Conservation (phyloP, 1,139 yeast species). For the Suhomyces wounanorum region DNA sequence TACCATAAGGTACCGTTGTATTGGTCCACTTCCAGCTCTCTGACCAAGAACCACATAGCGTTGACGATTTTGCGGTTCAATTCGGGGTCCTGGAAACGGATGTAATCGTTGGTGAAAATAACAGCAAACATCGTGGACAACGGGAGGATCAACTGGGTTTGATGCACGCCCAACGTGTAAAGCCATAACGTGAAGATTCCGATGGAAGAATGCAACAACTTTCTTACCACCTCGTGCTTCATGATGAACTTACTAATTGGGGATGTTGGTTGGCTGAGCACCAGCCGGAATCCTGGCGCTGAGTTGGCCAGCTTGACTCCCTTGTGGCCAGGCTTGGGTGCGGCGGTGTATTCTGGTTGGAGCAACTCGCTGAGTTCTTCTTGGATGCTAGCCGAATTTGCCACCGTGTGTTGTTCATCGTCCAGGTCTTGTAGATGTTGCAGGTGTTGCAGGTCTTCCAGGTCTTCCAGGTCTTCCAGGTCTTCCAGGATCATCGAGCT, state of each 20-base stretch:
- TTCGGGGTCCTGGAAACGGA: conserved; percentile 61
- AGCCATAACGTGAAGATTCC: conserved; percentile 77
- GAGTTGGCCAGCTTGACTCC: background rate
- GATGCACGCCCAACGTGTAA: conserved; percentile 63
- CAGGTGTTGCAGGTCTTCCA: conserved; percentile 11
- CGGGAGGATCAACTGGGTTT: conserved; percentile 58
- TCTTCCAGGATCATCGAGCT: conserved; percentile 22
- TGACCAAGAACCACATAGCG: conserved; percentile 75
- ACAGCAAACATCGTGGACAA: conserved; percentile 54
- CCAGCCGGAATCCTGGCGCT: background rate
- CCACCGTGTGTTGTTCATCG: conserved; percentile 14
- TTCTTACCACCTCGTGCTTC: conserved; percentile 88
- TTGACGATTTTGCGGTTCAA: conserved; percentile 68
- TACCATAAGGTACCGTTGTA: conserved; percentile 89
- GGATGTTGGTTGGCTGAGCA: conserved; percentile 2
- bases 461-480: background rate
- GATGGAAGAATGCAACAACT: conserved; percentile 81
- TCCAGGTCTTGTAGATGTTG: conserved; percentile 14
- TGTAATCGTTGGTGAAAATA: conserved; percentile 64
- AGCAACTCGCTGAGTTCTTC: conserved; percentile 12
- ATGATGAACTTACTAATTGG: conserved; percentile 54
- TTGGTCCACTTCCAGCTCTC: conserved; percentile 69
- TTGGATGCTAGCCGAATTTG: conserved; percentile 16
- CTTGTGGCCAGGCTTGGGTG: background rate
- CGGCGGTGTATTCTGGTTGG: conserved; percentile 13